Evolutionary conservation across 352 stramenopile genomes (phyloP), one percentile per base, ranked within the genome.

Genomic region (Aphanomyces astaci): DNA sequence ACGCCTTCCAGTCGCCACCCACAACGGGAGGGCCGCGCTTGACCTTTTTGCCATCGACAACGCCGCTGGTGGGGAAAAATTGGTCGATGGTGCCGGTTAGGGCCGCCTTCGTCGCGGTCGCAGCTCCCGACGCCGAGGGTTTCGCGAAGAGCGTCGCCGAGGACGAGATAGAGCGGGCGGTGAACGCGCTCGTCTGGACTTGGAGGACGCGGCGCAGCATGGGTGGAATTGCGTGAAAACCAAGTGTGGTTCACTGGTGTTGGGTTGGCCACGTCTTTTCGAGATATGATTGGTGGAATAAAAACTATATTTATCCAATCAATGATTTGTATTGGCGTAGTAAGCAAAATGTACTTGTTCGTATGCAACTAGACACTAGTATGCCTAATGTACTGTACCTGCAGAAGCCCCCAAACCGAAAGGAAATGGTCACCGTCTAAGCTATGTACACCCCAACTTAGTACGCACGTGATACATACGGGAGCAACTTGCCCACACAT

Each of bases 1-100:
- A 92, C 27, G 89, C 96, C 67, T 90, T 96, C 96, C 96, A 99
- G 49, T 95, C 84, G 70, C 96, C 83, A 63, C 96, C 96, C 22
- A 90, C 80, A 0, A 82, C 71, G 33, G 62, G 62, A 19, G 62
- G n/a, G 1, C 11, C 48, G 22, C 62, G 62, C 62, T 68, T 68
- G 28, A 68, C 62, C 10, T 45, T 17, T 27, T 68, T 68, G 48
- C 62, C 62, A 33, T 68, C 62, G 30, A 68, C 43, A n/a, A 59
- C 24, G 40, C 28, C 32, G n/a, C 28, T 59, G 1, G 62, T 68
- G 10, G 62, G 62, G 51, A 68, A 68, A 28, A 68, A 68, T 31
- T 68, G 62, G 25, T 68, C 62, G 51, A 68, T 68, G 22, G 62
- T 68, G 33, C 62, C 62, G 31, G 49, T 59, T 17, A 68, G 62